Evolutionary conservation across 116 monocot genomes (phyloP), one percentile per base, ranked within the genome.

Genomic region (Trichopus zeylanicus): DNA sequence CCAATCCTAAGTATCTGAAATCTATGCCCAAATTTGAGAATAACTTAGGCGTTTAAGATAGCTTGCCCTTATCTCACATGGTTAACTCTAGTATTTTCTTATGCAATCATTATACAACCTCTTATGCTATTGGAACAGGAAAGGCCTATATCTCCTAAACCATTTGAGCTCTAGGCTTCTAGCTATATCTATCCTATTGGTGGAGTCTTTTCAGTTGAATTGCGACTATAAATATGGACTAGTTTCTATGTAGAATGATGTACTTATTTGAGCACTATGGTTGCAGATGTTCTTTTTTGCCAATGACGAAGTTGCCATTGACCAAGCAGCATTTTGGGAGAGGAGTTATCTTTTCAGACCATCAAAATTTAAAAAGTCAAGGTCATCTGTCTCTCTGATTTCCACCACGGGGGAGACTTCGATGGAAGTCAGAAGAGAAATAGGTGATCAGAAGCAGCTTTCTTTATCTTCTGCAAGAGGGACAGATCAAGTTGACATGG

Each of bases 271-370:
- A 27, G 7, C 3, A 47, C 12, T 15, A 34, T 37, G 23, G 57
- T 56, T 73, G 62, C 72, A 98, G 98, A 78, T 98, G 79, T 98
- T 88, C 60, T 98, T 98, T 67, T 87, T 73, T 69, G 66, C 72
- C 13, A 88, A 98, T 60, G 59, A 55, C 46, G 62, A 51, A 64
- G 74, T 87, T 65, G 51, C 85, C 29, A 72, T 98, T 66, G 98
- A 84, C 73, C 86, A 98, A 31, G 71, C 91, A 35, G 67, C 87
- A 67, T 98, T 91, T 68, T 98, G 91, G 98, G 91, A 91, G 51
- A 91, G 53, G 49, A 85, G 98, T 59, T 98, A 91, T 75, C 67
- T 88, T 74, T 69, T 78, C 20, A 81, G 82, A 58, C 22, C 26
- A 54, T 11, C 57, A 28, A 63, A 31, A 37, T 51, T 23, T 35